Base-by-base conservation (phyloP, 169 alveolate species). In the Nephromyces sp. region DNA sequence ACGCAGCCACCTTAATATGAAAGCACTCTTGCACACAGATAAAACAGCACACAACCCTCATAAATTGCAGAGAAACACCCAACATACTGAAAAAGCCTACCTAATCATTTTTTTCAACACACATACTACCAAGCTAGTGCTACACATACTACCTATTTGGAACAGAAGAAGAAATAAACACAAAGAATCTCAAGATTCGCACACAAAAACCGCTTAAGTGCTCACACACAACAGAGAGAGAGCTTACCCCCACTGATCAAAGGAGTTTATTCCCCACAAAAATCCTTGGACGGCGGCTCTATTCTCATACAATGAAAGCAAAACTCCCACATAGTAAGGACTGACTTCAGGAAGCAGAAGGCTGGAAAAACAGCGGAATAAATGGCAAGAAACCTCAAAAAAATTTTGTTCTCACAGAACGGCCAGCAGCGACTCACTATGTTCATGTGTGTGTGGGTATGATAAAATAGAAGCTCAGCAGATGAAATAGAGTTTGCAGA, bases 231-330 rank as follows among this genome's bases (percentile, higher is more conserved):
- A 15, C 15, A 15, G 57, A n/a, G n/a, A n/a, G n/a, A n/a, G n/a
- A n/a, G n/a, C 76, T 52, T 30, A 75, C 82, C 99, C 99, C 96
- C 95, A 94, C 81, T 96, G 96, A 74, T 97, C 99, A 78, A 96
- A 97, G 66, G 96, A 87, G 87, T 97, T 97, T 62, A 95, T 91
- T 53, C 92, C 95, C 93, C 96, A 93, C 28, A 95, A 77, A 83
- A 93, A 94, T 1, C 98, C 99, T 84, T 96, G 52, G 34, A 95
- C 97, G 2, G 97, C 97, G 25, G 95, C 91, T 79, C 99, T 90
- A 83, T 95, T 97, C 79, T 97, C 99, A 81, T 97, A 97, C n/a
- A 96, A 83, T 0, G 99, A 91, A 35, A 97, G 87, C 33, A 97
- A 88, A 72, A 91, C 80, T 1, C 99, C 99, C 52, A 94, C 78